Conservation (phyloP, 116 monocot species). For the Dioscorea cayenensis region DNA sequence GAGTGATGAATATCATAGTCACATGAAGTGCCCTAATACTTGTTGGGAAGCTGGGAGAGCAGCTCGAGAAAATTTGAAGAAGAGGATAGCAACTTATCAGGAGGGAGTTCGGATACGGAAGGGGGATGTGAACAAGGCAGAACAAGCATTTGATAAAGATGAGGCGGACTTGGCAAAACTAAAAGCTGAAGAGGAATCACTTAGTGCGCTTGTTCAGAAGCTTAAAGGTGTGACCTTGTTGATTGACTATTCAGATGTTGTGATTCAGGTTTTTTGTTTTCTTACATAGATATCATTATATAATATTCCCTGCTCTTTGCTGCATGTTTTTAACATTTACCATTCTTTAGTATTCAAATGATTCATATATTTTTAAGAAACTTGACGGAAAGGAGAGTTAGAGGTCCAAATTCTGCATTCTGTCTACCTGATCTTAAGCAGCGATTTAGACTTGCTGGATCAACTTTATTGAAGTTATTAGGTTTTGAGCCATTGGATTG, state of each 20-base stretch:
- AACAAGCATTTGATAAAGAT: conserved; percentile 72
- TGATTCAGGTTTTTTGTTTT: not conserved
- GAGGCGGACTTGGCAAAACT: conserved; percentile 75
- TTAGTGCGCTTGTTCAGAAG: conserved; percentile 76
- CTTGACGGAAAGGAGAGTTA: no score
- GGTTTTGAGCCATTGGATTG: no score
- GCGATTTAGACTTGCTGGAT: no score
- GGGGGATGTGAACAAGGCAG: conserved; percentile 65
- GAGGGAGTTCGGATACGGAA: conserved; percentile 61
- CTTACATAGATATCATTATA: not conserved
- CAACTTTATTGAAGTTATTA: no score
- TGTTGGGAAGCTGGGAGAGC: conserved; percentile 99
- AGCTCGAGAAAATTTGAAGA: conserved; percentile 81
- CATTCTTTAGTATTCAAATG: no score
- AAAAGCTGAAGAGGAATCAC: conserved; percentile 72
- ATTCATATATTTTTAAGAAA: no score
- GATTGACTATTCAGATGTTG: not conserved
- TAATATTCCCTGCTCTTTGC: not conserved
- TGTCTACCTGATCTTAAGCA: no score
- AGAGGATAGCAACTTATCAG: conserved; percentile 67
- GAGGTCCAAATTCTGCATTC: no score
- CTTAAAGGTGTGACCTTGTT: conserved; percentile 61
- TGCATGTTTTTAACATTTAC: no score
- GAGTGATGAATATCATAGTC: conserved; percentile 87
- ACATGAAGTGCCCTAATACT: conserved; percentile 65